Evolutionary conservation across 2,329 filamentous ascomycete genomes (phyloP).

Genomic region (Phialophora verrucosa): DNA sequence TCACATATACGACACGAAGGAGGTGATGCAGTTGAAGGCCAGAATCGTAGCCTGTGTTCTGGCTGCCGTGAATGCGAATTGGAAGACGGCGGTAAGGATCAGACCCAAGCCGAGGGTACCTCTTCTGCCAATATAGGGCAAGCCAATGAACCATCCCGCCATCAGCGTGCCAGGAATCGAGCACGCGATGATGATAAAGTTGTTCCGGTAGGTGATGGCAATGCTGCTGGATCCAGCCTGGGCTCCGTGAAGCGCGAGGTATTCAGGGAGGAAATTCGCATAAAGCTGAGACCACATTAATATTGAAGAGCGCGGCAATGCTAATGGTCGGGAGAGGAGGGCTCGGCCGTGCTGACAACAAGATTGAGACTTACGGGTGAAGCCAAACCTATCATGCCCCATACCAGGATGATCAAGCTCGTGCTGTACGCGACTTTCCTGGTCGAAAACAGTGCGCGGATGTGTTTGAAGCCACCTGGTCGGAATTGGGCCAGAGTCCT

Average conservation of each 20-base stretch:
- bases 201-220: conserved; percentile 75
- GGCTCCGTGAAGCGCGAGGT: conserved; percentile 62
- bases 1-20: conserved; percentile 67
- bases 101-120: conserved; percentile 71
- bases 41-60: conserved; percentile 66
- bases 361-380: conserved; percentile 58
- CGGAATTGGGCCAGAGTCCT: conserved; percentile 20
- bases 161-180: conserved; percentile 72
- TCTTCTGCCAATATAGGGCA: conserved; percentile 67
- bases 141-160: conserved; percentile 69
- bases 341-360: not conserved
- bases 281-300: conserved; percentile 56
- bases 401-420: conserved; percentile 70
- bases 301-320: not conserved
- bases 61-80: conserved; percentile 76
- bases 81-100: conserved; percentile 66
- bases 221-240: conserved; percentile 71
- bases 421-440: conserved; percentile 59
- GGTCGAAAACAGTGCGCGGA: conserved; percentile 71
- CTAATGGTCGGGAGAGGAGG: not conserved
- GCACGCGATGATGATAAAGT: conserved; percentile 70
- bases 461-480: conserved; percentile 51
- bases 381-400: conserved; percentile 72
- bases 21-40: conserved; percentile 71
- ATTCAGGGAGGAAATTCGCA: conserved; percentile 68